Base-by-base conservation (phyloP, 306 rosid genomes). In the Cicer yamashitae region DNA sequence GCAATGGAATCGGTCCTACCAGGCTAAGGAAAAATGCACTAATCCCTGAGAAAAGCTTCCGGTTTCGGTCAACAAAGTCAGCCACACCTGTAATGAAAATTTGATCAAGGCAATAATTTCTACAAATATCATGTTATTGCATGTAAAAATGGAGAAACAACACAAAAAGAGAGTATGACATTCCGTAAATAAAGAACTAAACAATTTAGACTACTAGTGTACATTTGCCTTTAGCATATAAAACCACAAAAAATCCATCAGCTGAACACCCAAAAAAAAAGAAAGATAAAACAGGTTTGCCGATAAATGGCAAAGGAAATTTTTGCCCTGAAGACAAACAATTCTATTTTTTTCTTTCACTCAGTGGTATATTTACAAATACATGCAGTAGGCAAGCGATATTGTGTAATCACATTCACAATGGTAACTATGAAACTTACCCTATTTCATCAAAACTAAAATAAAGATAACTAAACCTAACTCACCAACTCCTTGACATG, bases 21-120 rank as follows among this genome's bases (percentile, higher is more conserved):
- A 91, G 77, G 79, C 96, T 84, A 76, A 94, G 96, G 48, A 87
- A 86, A 59, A 94, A 47, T 18, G 97, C 94, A 81, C 82, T 91
- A 74, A 91, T 66, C 77, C 80, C 73, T 6, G 98, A 84, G 68
- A 94, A 85, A 78, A 67, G 86, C 78, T 79, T 87, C 7, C 89
- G 91, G 79, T 94, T 91, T 63, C 54, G 75, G 88, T 91, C 98
- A 77, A 94, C 93, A 74, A 86, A 86, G 74, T 90, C 82, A 47
- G 93, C 91, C 67, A 89, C 80, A 67, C 89, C 97, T 94, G 86
- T 64, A 73, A 83, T 15, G 45, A 65, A 62, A 60, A 70, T 83
- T 71, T 18, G 25, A 54, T 22, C 56, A 85, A 53, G 50, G 69
- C 37, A 71, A 8, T 44, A 70, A 25, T 58, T 56, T 58, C 14